phyloP scores from a whole-genome alignment of 2,329 filamentous ascomycete genomes.

The Aureobasidium melanogenum region DNA sequence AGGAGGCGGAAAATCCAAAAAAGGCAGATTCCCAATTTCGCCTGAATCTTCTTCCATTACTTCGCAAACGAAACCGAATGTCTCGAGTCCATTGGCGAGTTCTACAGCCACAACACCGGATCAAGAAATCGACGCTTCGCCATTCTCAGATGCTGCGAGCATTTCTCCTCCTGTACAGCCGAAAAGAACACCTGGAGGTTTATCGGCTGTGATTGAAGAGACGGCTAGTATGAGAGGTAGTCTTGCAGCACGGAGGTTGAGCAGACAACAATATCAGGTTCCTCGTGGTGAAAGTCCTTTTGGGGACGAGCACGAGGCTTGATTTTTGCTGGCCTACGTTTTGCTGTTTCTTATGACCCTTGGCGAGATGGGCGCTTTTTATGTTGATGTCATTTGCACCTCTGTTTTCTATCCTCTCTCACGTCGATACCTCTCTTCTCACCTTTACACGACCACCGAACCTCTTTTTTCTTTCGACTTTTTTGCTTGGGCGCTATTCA shows the following conservation, averaged over 20 bases:
- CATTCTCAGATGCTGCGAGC: constrained; percentile 16
- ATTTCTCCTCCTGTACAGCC: not conserved
- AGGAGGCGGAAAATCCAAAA: constrained; percentile 26
- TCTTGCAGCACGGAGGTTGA: not conserved
- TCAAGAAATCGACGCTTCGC: not conserved
- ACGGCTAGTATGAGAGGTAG: not conserved
- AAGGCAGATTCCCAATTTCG: constrained; percentile 23
- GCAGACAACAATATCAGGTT: not conserved
- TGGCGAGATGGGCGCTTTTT: no score
- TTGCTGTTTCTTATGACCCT: not conserved
- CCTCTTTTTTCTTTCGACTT: not conserved
- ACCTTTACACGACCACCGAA: no score
- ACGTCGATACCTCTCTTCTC: no score
- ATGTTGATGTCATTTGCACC: not conserved
- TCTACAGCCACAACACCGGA: not conserved
- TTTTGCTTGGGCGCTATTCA: not conserved
- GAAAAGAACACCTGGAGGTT: not conserved
- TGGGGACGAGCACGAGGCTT: constrained; percentile 6
- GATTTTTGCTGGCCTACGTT: not conserved
- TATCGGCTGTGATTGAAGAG: constrained; percentile 41
- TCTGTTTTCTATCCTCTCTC: not conserved
- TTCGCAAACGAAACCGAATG: constrained; percentile 19
- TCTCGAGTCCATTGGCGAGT: constrained; percentile 15
- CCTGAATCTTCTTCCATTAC: constrained; percentile 18
- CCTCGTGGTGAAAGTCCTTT: not conserved